Percentiles rank a stretch among this genome's conserved stretches.
Conservation (phyloP, 139 green algal genomes). For the Chlorella sp. region DNA sequence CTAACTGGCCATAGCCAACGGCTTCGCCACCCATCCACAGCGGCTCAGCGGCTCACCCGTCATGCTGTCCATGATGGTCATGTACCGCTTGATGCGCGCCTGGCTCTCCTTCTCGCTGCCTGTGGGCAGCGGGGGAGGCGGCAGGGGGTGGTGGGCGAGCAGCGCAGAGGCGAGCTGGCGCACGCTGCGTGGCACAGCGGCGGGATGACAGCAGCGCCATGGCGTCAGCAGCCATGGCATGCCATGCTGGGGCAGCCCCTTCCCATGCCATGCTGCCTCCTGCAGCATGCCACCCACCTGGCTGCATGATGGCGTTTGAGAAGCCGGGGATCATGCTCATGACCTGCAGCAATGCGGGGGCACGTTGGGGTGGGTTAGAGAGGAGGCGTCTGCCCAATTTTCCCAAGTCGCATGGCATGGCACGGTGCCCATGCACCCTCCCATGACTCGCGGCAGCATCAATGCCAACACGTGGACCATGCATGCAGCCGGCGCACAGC, state of each 20-base stretch:
- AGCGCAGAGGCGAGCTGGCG: neutral
- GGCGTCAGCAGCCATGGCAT: neutral
- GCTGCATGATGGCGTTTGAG: conserved; percentile 76
- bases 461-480: neutral
- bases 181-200: neutral
- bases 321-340: conserved; percentile 98
- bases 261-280: too few relatives aligned
- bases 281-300: neutral
- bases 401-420: too few relatives aligned
- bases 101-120: conserved; percentile 89
- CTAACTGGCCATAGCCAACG: neutral
- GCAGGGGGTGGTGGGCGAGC: neutral
- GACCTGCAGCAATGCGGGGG: conserved; percentile 63
- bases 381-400: neutral
- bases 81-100: conserved; percentile 89
- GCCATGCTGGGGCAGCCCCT: too few relatives aligned
- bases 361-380: neutral
- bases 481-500: neutral
- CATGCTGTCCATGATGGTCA: conserved; percentile 99
- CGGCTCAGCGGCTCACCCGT: too few relatives aligned
- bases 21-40: too few relatives aligned
- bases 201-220: neutral
- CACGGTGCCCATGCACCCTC: too few relatives aligned
- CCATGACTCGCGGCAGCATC: too few relatives aligned
- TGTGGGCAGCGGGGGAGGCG: conserved; percentile 5